Evolutionary conservation across 208 protist species (phyloP).

Genomic region (Wallacemonas sp.): DNA sequence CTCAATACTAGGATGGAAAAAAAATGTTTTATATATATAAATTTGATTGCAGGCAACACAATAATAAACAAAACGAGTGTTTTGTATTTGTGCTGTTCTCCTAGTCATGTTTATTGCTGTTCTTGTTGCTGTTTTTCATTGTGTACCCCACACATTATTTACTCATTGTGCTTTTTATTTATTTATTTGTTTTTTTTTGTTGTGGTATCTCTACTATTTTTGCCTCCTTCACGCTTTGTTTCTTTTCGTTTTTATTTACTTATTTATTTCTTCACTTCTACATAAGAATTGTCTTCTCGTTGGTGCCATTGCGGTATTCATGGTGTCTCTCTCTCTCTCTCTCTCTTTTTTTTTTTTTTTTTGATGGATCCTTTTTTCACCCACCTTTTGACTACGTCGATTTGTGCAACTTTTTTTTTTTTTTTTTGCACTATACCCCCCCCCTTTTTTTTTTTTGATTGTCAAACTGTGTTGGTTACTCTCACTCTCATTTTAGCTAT

Average conservation of each 20-base stretch:
- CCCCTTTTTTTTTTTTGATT: not conserved
- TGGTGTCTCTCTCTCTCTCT: not conserved
- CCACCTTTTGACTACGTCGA: not conserved
- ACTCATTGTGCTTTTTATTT: too few relatives aligned
- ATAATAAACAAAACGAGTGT: not conserved
- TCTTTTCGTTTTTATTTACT: constrained; percentile 1
- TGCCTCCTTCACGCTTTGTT: not conserved
- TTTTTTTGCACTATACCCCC: not conserved
- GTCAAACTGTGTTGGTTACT: too few relatives aligned
- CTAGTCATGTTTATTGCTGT: too few relatives aligned
- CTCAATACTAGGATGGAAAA: too few relatives aligned
- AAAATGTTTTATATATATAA: too few relatives aligned
- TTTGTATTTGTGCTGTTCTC: not conserved
- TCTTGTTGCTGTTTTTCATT: too few relatives aligned
- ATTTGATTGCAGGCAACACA: not conserved
- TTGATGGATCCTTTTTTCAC: not conserved
- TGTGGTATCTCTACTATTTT: not conserved
- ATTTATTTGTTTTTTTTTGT: too few relatives aligned
- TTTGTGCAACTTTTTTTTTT: not conserved
- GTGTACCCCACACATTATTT: too few relatives aligned
- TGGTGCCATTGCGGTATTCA: not conserved
- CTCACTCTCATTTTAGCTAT: not conserved
- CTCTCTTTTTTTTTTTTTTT: constrained; percentile 2
- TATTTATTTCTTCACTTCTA: not conserved
- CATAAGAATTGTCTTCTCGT: too few relatives aligned